Base-by-base conservation (phyloP, 108 stramenopile species). In the Pelagomonas calceolata region DNA sequence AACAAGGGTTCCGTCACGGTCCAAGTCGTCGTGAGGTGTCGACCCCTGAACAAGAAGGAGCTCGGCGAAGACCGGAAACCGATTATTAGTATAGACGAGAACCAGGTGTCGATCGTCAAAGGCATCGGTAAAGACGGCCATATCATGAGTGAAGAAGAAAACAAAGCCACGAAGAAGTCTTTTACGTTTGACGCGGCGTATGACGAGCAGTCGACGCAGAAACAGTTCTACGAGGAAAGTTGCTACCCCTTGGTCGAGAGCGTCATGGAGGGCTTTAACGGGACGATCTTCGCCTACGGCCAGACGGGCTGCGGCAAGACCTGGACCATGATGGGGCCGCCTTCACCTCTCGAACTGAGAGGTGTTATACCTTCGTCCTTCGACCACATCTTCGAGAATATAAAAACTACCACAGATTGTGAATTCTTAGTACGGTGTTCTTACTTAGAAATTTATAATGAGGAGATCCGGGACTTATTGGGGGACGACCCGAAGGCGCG, bases 371-470 rank as follows among this genome's bases (percentile, higher is more conserved):
- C 85, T 26, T 76, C 79, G 68, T 78, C 84, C 9, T 85, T 87
- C 51, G 79, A 82, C 37, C 85, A 87, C 70, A 79, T 87, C 4
- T 87, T 86, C 60, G 81, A 86, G 26, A 67, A 70, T 35, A 84
- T 87, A 30, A 44, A 69, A 33, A 7, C 63, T 30, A 0, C 17
- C 30, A 63, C 82, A 33, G 75, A 67, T 39, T 73, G 74, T 66
- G 82, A 84, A 32, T 86, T 76, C 60, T 77, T 87, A 31, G 81
- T 91, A 29, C 87, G 86, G 46, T 86, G 92, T n/a, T 68, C 76
- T 36, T 87, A 87, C 77, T 67, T 87, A 12, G 86, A 87, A 74
- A 84, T 86, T 34, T 87, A 87, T 76, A 86, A 87, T 68, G 86
- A 87, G 79, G 85, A 86, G 35, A 85, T 87, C 39, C 76, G 84